Conservation (phyloP, 352 stramenopile genomes). For the Phytophthora podocarpi region DNA sequence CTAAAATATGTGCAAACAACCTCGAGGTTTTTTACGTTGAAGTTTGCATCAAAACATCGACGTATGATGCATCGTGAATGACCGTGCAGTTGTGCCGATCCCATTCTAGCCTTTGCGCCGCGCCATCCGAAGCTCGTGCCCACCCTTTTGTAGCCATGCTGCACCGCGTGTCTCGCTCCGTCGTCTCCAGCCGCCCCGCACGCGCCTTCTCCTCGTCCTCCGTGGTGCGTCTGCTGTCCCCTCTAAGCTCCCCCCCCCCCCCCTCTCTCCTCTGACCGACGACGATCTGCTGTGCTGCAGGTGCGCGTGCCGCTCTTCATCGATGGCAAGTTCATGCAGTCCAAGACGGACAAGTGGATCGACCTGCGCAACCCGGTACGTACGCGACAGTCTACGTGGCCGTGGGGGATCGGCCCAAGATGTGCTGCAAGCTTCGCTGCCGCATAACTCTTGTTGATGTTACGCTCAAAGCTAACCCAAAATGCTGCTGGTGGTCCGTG, state of each 20-base stretch:
- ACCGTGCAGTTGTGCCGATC: not conserved
- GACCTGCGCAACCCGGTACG: constrained; percentile 89
- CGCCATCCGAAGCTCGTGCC: not conserved
- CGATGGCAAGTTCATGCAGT: constrained; percentile 93
- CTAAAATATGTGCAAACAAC: too few relatives aligned
- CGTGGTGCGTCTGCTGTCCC: constrained; percentile 28
- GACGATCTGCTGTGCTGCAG: constrained; percentile 23
- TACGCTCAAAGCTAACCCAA: too few relatives aligned
- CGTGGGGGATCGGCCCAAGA: not conserved
- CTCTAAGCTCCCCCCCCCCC: not conserved
- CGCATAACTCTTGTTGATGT: not conserved
- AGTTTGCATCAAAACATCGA: constrained; percentile 27
- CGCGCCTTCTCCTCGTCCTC: constrained; percentile 56
- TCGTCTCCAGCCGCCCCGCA: constrained; percentile 17
- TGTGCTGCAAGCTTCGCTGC: constrained; percentile 29
- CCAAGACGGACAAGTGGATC: constrained; percentile 92
- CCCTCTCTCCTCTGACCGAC: not conserved
- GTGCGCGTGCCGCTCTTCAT: constrained; percentile 90
- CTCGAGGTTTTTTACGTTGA: constrained; percentile 30
- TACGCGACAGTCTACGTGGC: too few relatives aligned
- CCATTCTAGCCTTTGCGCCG: constrained; percentile 31
- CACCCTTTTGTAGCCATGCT: constrained; percentile 22
- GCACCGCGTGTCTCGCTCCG: constrained; percentile 30
- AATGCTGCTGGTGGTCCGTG: not conserved
- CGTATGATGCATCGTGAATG: constrained; percentile 12